Base-by-base conservation (phyloP, 1,284 basidiomycete species). In the Coniophora puteana region DNA sequence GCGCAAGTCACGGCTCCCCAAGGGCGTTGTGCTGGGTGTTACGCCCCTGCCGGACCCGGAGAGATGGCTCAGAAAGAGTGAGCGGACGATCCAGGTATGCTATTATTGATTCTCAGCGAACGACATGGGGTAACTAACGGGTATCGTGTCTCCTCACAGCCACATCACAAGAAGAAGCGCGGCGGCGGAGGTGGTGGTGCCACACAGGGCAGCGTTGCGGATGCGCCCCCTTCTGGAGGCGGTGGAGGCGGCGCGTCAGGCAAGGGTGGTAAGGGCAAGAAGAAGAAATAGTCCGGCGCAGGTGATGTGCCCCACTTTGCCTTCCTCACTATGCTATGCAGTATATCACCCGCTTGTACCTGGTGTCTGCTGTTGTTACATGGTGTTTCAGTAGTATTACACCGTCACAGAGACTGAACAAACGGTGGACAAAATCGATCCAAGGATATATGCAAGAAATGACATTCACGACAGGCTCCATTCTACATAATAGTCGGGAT, bases 1-100 rank as follows among this genome's bases (percentile, higher is more conserved):
- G 45, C 74, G 83, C 41, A 74, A 65, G 60, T 76, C 76, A 50
- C 80, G 85, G 53, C 70, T 89, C 16, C 86, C 87, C 12, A 69
- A 75, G 41, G 81, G 83, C 21, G 81, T 89, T 14, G 62, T 79
- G 12, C 83, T 78, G 18, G 86, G 87, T 14, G 80, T 86, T 10
- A 87, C 85, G 5, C 84, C 85, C 16, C 69, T 76, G 24, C 84
- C 85, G 37, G 83, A 89, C 63, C 85, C 87, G 17, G 87, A 90
- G 57, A 68, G 88, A 46, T 89, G 87, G 84, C 61, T 89, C 44
- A 89, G 87, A 74, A 88, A 86, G 66, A 84, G 75, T 43, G 85
- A 86, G 58, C 68, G 86, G 47, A 73, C 80, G 30, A 74, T 65
- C 25, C 78, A 72, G 57, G 66, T n/a, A n/a, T 58, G 33, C 62